These are phyloP conservation scores for Sideroxylon spinosum DNA, from an alignment of 179 eudicot genomes.

Conservation along the genomic window DNA sequence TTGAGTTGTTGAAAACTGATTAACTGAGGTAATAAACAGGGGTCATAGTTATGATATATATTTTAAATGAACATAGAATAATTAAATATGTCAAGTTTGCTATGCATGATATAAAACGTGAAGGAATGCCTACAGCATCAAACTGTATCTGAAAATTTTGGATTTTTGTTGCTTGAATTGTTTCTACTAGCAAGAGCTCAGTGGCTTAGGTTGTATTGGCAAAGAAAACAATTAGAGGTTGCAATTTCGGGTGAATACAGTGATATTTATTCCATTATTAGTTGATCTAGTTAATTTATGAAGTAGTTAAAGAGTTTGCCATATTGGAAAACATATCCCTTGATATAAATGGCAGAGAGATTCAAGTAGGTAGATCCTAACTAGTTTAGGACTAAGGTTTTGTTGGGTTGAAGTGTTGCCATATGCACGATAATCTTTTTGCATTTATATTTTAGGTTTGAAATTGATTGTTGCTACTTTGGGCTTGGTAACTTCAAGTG, in stretches of 20 bases:
- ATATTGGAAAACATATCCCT: too few species aligned
- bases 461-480: not conserved
- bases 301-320: not conserved
- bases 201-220: not conserved
- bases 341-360: too few species aligned
- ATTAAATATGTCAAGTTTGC: not conserved
- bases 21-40: not conserved
- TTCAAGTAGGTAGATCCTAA: too few species aligned
- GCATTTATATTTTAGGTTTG: not conserved
- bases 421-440: not conserved
- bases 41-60: not conserved
- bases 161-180: not conserved
- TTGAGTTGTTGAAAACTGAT: not conserved
- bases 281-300: not conserved
- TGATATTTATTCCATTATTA: not conserved
- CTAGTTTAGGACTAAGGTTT: too few species aligned
- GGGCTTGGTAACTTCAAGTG: not conserved
- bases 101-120: not conserved
- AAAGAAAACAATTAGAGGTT: not conserved
- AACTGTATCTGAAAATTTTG: not conserved
- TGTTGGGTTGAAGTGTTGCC: not conserved
- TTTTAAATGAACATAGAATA: not conserved
- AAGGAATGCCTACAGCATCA: not conserved
- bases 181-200: not conserved
- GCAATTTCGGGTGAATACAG: not conserved